Percentiles rank a stretch among this genome's conserved stretches.
These are phyloP conservation scores for Alternaria sp. DNA, from an alignment of 2,329 filamentous ascomycete species.

Conservation along the genomic window DNA sequence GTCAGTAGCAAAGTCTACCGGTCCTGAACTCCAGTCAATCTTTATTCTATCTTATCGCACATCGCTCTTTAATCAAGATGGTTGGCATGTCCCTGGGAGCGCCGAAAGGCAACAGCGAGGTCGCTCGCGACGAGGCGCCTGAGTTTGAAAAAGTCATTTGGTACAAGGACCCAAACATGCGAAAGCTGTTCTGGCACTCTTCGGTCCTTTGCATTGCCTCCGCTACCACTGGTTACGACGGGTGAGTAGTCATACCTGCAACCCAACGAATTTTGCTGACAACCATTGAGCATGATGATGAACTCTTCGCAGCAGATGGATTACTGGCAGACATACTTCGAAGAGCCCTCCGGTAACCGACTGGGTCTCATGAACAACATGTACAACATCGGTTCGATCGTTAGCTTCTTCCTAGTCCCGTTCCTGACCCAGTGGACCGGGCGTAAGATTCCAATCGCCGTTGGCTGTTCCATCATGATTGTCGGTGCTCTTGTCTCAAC, in stretches of 20 bases:
- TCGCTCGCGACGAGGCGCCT: constrained; percentile 59
- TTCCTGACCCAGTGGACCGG: constrained; percentile 55
- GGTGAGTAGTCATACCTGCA: constrained; percentile 49
- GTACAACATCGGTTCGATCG: constrained; percentile 54
- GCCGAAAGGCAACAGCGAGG: constrained; percentile 28
- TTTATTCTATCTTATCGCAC: neutral
- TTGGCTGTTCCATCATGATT: constrained; percentile 58
- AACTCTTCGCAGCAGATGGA: constrained; percentile 56
- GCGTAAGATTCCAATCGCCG: constrained; percentile 53
- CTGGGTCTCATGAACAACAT: constrained; percentile 58
- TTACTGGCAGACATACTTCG: constrained; percentile 51
- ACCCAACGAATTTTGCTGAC: constrained; percentile 2
- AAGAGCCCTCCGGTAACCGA: constrained; percentile 50
- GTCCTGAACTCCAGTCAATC: constrained; percentile 1
- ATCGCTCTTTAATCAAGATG: constrained; percentile 16
- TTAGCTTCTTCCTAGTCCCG: constrained; percentile 47
- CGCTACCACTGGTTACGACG: constrained; percentile 66
- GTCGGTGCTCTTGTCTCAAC: constrained; percentile 50
- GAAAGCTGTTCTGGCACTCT: constrained; percentile 64
- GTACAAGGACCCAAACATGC: constrained; percentile 63
- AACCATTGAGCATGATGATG: constrained; percentile 52
- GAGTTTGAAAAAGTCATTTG: constrained; percentile 62
- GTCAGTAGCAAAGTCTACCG: constrained; percentile 21
- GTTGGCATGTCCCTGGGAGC: constrained; percentile 28
- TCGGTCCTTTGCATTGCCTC: constrained; percentile 62